Conservation (phyloP, 1,284 basidiomycete species). For the Apiotrichum veenhuisii region DNA sequence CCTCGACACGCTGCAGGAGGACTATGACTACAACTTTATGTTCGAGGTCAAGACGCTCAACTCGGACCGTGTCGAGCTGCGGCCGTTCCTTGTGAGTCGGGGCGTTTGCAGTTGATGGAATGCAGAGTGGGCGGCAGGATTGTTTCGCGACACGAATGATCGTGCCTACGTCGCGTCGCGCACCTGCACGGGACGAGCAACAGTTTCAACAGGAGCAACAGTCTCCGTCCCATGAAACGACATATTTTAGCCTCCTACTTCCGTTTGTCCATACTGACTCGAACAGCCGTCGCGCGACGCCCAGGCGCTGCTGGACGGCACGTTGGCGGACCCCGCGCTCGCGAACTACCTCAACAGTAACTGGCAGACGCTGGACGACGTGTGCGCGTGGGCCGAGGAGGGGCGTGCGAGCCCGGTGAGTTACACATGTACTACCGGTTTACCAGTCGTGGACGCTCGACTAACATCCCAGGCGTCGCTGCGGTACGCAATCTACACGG, state of each 20-base stretch:
- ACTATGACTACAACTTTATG: constrained; percentile 47
- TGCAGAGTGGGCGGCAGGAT: too few relatives aligned
- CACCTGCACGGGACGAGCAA: too few relatives aligned
- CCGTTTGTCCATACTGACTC: constrained; percentile 2
- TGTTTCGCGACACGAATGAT: neutral
- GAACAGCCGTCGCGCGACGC: constrained; percentile 35
- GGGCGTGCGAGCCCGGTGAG: constrained; percentile 24
- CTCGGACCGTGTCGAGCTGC: constrained; percentile 26
- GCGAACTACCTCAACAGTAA: constrained; percentile 25
- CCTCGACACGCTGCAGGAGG: constrained; percentile 31
- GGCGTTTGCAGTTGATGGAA: too few relatives aligned
- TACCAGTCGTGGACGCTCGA: neutral
- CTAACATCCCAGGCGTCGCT: constrained; percentile 6
- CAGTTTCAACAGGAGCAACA: too few relatives aligned
- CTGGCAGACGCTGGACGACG: constrained; percentile 27
- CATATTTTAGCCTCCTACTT: too few relatives aligned
- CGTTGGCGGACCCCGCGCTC: constrained; percentile 22
- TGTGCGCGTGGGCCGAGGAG: constrained; percentile 30
- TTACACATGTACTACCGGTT: neutral
- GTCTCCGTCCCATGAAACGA: too few relatives aligned
- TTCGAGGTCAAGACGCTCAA: constrained; percentile 31
- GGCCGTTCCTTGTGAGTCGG: constrained; percentile 14
- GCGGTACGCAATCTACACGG: constrained; percentile 37
- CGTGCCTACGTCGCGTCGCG: too few relatives aligned
- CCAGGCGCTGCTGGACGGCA: constrained; percentile 27